A percentile compares a stretch with the other conserved stretches of the same genome.
Evolutionary conservation across 2,329 filamentous ascomycete species (phyloP).

Genomic region (Fusarium temperatum): DNA sequence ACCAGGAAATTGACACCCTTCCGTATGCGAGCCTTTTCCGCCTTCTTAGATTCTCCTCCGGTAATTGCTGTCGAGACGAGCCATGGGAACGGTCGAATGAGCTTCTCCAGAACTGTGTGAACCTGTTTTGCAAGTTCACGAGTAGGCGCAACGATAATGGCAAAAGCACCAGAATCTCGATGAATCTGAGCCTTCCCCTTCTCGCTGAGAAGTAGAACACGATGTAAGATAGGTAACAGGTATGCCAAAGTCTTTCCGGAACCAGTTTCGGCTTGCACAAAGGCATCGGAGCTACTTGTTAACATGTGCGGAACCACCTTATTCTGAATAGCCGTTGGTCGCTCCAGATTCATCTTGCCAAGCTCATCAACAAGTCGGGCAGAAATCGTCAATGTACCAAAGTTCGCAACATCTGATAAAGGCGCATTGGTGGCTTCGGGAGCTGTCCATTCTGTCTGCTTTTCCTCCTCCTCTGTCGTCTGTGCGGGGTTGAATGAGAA

Average conservation of each 20-base stretch:
- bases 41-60: conserved; percentile 74
- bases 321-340: conserved; percentile 94
- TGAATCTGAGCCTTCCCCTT: conserved; percentile 69
- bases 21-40: conserved; percentile 90
- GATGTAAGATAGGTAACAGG: conserved; percentile 88
- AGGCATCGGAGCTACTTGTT: conserved; percentile 85
- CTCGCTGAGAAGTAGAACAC: conserved; percentile 80
- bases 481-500: conserved; percentile 89
- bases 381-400: conserved; percentile 85
- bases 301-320: conserved; percentile 84
- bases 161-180: conserved; percentile 89
- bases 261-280: conserved; percentile 95
- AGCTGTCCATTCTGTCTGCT: conserved; percentile 60
- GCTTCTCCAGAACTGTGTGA: conserved; percentile 81
- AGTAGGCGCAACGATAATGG: conserved; percentile 92
- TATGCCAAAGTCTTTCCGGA: conserved; percentile 99
- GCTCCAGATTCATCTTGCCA: conserved; percentile 86
- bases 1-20: conserved; percentile 97
- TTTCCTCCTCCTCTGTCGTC: conserved; percentile 67
- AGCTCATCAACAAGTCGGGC: conserved; percentile 83
- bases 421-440: conserved; percentile 90
- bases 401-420: conserved; percentile 83
- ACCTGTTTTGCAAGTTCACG: conserved; percentile 96
- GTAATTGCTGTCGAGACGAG: conserved; percentile 88
- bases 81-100: conserved; percentile 92